Base-by-base conservation (phyloP, 306 rosid genomes). In the Begonia fuchsioides region DNA sequence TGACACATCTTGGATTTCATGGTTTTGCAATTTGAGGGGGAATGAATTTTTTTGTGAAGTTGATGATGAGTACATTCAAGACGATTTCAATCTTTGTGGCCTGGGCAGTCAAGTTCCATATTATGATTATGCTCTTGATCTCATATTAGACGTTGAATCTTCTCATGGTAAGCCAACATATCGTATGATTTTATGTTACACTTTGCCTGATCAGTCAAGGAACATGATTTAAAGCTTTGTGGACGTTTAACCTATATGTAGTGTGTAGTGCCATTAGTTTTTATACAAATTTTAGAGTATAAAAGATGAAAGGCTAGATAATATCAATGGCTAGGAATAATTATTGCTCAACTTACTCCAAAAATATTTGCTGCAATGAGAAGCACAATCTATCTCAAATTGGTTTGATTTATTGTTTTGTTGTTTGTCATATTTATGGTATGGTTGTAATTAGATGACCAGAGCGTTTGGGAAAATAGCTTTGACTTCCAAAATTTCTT, bases 61-160 rank as follows among this genome's bases (percentile, higher is more conserved):
- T 50, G 97, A 88, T 39, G 97, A 88, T 59, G 97, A 88, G 43
- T 88, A 88, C 71, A 88, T 88, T 32, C 97, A 88, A 61, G 97
- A 88, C 15, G 97, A 88, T 53, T 88, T 88, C 55, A 88, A 88
- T 72, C 90, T 88, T 3, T 88, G 95, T 12, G 90, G 97, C 48
- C 74, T 88, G 70, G 84, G 95, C 78, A 84, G 97, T 78, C 97
- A 84, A 84, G 97, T 88, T 67, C 97, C 97, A 1, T 88, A 88
- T 61, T 88, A 88, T 57, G 97, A 88, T 63, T 88, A 88, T 58
- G 97, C 97, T 12, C 95, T 88, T 43, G 97, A 88, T 76, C 82
- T 88, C 32, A 88, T 88, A 66, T 72, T 88, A 78, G 97, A 88
- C 61, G 97, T 88, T 39, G 97, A 88, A 41, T 88, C 97, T 55